These are phyloP conservation scores for Aspergillus vadensis DNA, from an alignment of 2,329 filamentous ascomycete species.

Conservation along the genomic window DNA sequence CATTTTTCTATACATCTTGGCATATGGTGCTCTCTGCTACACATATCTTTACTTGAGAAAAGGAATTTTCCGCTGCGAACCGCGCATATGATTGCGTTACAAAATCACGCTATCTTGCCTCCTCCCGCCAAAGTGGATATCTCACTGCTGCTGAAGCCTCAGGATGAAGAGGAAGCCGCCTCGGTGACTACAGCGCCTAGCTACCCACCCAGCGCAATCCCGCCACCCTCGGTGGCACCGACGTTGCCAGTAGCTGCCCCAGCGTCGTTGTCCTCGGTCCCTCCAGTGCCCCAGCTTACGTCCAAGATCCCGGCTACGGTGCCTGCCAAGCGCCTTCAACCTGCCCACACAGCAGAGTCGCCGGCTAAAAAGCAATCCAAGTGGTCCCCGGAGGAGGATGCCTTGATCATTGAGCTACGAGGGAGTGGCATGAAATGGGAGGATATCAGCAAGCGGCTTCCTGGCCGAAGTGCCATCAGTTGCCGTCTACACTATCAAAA, in stretches of 20 bases:
- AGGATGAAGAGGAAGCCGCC: conserved; percentile 42
- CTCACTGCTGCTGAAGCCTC: conserved; percentile 77
- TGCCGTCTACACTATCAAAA: conserved; percentile 96
- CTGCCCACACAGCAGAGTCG: conserved; percentile 56
- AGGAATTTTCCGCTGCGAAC: conserved; percentile 24
- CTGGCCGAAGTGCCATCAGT: conserved; percentile 88
- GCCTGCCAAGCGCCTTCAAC: conserved; percentile 46
- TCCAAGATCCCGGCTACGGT: conserved; percentile 34
- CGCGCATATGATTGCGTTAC: conserved; percentile 49
- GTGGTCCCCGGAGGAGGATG: conserved; percentile 91
- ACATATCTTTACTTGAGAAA: conserved; percentile 11
- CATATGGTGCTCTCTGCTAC: conserved; percentile 8
- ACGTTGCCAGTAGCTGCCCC: conserved; percentile 28
- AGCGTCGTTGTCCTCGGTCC: conserved; percentile 28
- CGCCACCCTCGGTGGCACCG: conserved; percentile 33
- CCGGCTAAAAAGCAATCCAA: conserved; percentile 95
- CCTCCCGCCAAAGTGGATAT: conserved; percentile 84
- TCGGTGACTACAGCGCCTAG: conserved; percentile 35
- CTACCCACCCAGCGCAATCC: conserved; percentile 32
- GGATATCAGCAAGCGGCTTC: conserved; percentile 88
- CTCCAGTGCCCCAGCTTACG: conserved; percentile 32
- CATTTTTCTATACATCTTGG: conserved; percentile 1
- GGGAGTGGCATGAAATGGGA: conserved; percentile 98
- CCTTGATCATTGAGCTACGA: conserved; percentile 88
- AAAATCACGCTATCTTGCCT: conserved; percentile 42